Evolutionary conservation across 371 early-diverging fungal genomes (phyloP), one percentile per base, ranked within the genome.

Genomic region (Coemansia sp.): DNA sequence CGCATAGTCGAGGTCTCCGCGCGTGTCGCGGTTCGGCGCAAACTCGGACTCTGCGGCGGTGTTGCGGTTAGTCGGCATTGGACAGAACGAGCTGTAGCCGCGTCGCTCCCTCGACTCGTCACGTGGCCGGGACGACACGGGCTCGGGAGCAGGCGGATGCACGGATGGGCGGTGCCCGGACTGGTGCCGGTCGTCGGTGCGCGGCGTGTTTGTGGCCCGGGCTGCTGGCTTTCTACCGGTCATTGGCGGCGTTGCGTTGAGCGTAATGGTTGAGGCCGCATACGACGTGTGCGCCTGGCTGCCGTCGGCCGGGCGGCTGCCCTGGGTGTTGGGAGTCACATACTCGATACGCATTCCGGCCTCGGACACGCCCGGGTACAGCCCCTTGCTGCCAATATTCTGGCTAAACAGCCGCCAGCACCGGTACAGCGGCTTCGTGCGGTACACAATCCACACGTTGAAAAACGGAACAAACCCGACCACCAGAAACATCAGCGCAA

Each of bases 391-490:
- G 41, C 65, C 62, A 2, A 74, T 58, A 26, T 65, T 61, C 1
- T 47, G 41, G 57, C 75, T 74, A 56, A 74, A 65, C 52, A 63
- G 4, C 6, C 48, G 40, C 75, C 75, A 74, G 59, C 65, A 65
- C 45, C 31, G 39, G 47, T 69, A 61, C 13, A 74, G 52, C 13
- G 75, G 75, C 31, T 62, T 54, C 39, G 59, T 6, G 36, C 52
- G 59, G 39, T 69, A 69, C 11, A 58, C 54, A 14, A 61, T 43
- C 65, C 66, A 74, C 40, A 74, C 75, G 31, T 61, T 65, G 31
- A 63, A 36, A 39, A 74, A 74, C 11, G 75, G 75, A n/a, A 74
- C 57, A 40, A 74, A 69, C 7, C 75, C 75, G 0, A 69, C 3
- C 1, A 69, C 34, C 35, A 74, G 41, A 53, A 59, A 55, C 6